Evolutionary conservation across 208 protist species (phyloP).

Genomic region (Leishmania aethiopica): DNA sequence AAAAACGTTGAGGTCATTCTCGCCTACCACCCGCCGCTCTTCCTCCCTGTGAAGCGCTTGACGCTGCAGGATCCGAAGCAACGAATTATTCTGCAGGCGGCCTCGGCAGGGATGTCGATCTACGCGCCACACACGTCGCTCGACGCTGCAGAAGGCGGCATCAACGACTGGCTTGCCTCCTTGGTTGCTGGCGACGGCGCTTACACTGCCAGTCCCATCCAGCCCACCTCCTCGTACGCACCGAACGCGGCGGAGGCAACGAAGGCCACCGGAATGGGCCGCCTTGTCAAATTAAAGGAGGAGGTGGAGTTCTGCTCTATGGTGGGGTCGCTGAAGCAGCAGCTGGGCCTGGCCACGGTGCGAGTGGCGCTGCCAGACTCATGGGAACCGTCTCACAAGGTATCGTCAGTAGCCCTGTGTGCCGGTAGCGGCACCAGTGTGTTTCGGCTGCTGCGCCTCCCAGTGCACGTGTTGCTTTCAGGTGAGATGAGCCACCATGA

Average conservation of each 20-base stretch:
- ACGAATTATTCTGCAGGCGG: constrained; percentile 63
- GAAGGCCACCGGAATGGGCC: constrained; percentile 52
- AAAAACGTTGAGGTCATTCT: constrained; percentile 79
- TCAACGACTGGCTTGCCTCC: constrained; percentile 94
- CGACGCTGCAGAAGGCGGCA: constrained; percentile 77
- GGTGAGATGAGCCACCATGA: constrained; percentile 96
- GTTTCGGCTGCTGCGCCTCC: constrained; percentile 50
- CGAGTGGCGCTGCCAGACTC: constrained; percentile 72
- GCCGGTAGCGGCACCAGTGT: constrained; percentile 86
- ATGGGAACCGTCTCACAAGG: constrained; percentile 39
- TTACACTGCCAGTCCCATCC: constrained; percentile 41
- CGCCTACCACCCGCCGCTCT: constrained; percentile 93
- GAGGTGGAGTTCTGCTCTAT: constrained; percentile 44
- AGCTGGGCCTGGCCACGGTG: constrained; percentile 55
- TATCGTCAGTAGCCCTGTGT: constrained; percentile 82
- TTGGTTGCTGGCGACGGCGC: constrained; percentile 36
- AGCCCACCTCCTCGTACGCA: constrained; percentile 39
- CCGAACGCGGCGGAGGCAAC: constrained; percentile 29
- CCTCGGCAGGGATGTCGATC: constrained; percentile 84
- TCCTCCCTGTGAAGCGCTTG: constrained; percentile 84
- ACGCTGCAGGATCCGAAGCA: constrained; percentile 71
- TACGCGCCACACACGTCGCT: constrained; percentile 94
- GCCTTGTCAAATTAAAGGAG: constrained; percentile 51
- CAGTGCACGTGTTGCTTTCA: constrained; percentile 77
- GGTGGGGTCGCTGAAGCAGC: constrained; percentile 66